Evolutionary conservation across 805 yeast genomes (phyloP).

Genomic region (Yarrowia sp.): DNA sequence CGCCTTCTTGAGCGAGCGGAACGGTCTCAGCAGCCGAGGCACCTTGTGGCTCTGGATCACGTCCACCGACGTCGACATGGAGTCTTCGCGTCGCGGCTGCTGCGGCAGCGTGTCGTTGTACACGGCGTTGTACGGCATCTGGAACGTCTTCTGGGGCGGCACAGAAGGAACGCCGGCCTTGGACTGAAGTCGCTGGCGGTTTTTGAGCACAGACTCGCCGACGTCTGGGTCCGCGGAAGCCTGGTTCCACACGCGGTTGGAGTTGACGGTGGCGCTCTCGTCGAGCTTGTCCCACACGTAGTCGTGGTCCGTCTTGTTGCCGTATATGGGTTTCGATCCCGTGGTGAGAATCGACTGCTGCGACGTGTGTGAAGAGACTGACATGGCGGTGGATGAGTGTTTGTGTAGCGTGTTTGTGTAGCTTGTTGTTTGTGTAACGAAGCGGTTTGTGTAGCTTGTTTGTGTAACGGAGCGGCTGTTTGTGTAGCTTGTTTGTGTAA

Average conservation of each 20-base stretch:
- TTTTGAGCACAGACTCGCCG: not conserved
- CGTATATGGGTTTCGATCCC: conserved; percentile 4
- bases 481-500: not conserved
- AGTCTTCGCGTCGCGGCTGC: not conserved
- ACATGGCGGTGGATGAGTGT: not conserved
- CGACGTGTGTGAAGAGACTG: conserved; percentile 6
- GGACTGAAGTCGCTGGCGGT: conserved; percentile 1
- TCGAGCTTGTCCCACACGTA: conserved; percentile 24
- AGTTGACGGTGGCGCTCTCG: conserved; percentile 12
- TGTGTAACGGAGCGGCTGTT: not conserved
- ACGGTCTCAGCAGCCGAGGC: conserved; percentile 9
- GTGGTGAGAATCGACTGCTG: conserved; percentile 11
- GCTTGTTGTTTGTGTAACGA: too few relatives aligned
- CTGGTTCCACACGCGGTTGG: conserved; percentile 24
- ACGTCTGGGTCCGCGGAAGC: conserved; percentile 4
- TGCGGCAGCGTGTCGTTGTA: not conserved
- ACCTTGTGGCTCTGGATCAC: conserved; percentile 20
- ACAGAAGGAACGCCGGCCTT: not conserved
- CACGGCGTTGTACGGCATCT: conserved; percentile 14
- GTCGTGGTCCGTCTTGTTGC: conserved; percentile 20
- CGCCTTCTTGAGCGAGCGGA: conserved; percentile 8
- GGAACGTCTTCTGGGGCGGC: not conserved
- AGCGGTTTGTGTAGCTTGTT: not conserved
- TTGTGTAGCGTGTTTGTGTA: too few relatives aligned
- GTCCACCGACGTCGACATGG: not conserved